Percentiles rank a stretch among this genome's conserved stretches.
Evolutionary conservation across 371 early-diverging fungal species (phyloP).

Genomic region (Blakeslea trispora): DNA sequence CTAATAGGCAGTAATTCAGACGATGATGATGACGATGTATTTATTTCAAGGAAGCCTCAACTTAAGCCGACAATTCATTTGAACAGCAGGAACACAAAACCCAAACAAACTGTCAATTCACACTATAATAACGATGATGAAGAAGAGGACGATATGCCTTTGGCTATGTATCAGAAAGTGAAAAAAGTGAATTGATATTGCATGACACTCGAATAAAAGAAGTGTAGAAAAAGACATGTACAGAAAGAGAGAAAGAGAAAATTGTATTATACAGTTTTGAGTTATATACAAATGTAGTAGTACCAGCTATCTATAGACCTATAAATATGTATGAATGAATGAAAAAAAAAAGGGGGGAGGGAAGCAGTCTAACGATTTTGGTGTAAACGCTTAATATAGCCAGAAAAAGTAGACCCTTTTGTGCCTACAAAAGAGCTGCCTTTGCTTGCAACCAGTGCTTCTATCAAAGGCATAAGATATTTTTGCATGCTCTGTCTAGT

Average conservation of each 20-base stretch:
- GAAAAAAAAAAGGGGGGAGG: no score
- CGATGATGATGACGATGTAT: conserved; percentile 1
- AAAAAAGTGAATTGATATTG: no score
- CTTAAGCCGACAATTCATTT: no score
- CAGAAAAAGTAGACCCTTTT: conserved; percentile 35
- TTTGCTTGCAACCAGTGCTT: conserved; percentile 33
- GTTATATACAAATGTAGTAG: neutral
- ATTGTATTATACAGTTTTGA: no score
- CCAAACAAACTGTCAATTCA: conserved; percentile 5
- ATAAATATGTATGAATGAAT: neutral
- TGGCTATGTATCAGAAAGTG: conserved; percentile 26
- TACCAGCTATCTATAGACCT: conserved; percentile 2
- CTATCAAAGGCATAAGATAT: conserved; percentile 30
- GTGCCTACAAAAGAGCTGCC: conserved; percentile 32
- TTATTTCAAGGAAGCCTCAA: no score
- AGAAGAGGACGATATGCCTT: conserved; percentile 29
- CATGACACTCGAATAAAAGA: no score
- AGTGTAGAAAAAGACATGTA: no score
- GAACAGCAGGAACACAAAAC: neutral
- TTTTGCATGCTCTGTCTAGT: conserved; percentile 26
- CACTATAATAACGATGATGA: neutral
- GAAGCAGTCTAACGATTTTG: conserved; percentile 14
- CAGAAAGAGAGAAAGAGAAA: no score
- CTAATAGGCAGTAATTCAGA: conserved; percentile 7
- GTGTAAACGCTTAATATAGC: conserved; percentile 33